These are phyloP conservation scores for Saccharomycopsis sp. DNA, from an alignment of 805 yeast species.

Conservation along the genomic window DNA sequence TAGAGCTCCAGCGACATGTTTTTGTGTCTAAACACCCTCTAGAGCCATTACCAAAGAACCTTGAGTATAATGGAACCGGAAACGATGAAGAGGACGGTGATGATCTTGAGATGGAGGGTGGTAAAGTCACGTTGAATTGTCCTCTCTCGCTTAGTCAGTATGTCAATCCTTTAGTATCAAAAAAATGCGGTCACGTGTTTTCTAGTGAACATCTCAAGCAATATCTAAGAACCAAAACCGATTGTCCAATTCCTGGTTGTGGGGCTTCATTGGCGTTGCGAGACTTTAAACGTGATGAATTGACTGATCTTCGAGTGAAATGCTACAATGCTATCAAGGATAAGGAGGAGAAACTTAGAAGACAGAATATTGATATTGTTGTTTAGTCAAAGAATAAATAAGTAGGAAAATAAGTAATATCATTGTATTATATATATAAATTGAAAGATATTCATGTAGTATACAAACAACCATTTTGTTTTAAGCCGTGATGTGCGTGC, in stretches of 20 bases:
- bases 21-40: conserved; percentile 54
- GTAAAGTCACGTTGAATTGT: conserved; percentile 59
- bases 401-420: background rate
- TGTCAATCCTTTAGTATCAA: conserved; percentile 48
- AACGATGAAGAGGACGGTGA: conserved; percentile 40
- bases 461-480: background rate
- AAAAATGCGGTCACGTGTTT: conserved; percentile 54
- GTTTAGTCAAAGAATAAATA: conserved; percentile 1
- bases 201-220: conserved; percentile 42
- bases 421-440: background rate
- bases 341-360: conserved; percentile 11
- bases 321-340: conserved; percentile 26
- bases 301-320: conserved; percentile 51
- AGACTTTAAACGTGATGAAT: conserved; percentile 41
- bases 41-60: conserved; percentile 48
- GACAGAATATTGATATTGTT: conserved; percentile 17
- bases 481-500: background rate
- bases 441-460: background rate
- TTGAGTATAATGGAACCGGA: conserved; percentile 10
- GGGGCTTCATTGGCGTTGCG: conserved; percentile 30
- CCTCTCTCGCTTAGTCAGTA: conserved; percentile 54
- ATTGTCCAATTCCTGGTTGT: conserved; percentile 56
- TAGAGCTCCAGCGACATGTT: conserved; percentile 20
- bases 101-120: conserved; percentile 64
- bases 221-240: conserved; percentile 27